Conservation (phyloP, 345 rosid genomes). For the Rubroshorea leprosula region DNA sequence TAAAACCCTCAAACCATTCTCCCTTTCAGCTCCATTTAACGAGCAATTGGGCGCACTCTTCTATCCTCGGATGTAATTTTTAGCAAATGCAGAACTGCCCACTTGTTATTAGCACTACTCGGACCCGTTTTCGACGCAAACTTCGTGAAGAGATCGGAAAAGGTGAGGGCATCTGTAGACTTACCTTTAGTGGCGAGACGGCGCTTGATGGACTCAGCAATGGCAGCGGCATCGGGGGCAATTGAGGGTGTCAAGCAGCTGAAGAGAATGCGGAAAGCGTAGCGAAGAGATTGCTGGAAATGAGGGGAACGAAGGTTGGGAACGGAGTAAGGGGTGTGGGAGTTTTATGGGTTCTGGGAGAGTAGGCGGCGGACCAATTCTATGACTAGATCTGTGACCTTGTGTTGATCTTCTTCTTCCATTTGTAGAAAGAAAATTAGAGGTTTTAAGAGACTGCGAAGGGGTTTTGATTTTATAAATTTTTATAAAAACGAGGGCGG, state of each 20-base stretch:
- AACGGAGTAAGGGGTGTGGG: slow-evolving; percentile 43
- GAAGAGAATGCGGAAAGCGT: slow-evolving; percentile 79
- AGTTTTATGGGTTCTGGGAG: slow-evolving; percentile 37
- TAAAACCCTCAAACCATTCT: slow-evolving; percentile 24
- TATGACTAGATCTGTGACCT: slow-evolving; percentile 67
- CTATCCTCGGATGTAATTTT: slow-evolving; percentile 72
- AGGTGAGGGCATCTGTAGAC: slow-evolving; percentile 82
- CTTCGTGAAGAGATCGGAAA: slow-evolving; percentile 71
- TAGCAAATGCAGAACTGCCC: slow-evolving; percentile 88
- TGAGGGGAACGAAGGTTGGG: slow-evolving; percentile 40
- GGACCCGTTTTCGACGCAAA: slow-evolving; percentile 85
- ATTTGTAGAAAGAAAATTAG: slow-evolving; percentile 20
- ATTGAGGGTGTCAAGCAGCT: slow-evolving; percentile 80
- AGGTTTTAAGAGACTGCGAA: background rate
- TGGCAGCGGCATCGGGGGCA: slow-evolving; percentile 67
- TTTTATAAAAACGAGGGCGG: too few species aligned
- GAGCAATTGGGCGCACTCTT: slow-evolving; percentile 52
- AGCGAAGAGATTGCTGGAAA: slow-evolving; percentile 59
- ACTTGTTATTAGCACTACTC: slow-evolving; percentile 81
- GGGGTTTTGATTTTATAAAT: background rate
- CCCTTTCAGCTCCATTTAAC: slow-evolving; percentile 27
- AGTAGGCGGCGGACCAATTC: slow-evolving; percentile 79
- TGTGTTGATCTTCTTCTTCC: slow-evolving; percentile 90
- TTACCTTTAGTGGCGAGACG: slow-evolving; percentile 85
- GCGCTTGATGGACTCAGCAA: slow-evolving; percentile 92